Conservation (phyloP, 2,329 filamentous ascomycete species). For the Annulohypoxylon truncatum region DNA sequence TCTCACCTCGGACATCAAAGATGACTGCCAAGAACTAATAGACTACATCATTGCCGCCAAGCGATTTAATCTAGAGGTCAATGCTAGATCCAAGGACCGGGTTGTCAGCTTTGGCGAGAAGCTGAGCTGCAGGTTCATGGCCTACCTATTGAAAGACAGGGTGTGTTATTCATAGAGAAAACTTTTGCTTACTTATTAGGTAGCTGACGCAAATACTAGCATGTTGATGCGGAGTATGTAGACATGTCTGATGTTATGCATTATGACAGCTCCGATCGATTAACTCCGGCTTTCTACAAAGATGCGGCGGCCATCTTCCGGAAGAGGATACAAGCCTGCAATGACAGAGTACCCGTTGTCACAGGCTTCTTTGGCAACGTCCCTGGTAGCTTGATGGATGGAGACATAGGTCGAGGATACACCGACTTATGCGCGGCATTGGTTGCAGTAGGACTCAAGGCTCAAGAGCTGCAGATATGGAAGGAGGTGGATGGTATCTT, state of each 20-base stretch:
- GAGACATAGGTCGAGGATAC: slow-evolving; percentile 92
- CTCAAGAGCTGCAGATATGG: slow-evolving; percentile 94
- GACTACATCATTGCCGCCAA: slow-evolving; percentile 76
- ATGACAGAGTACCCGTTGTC: slow-evolving; percentile 77
- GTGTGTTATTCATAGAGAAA: slow-evolving; percentile 52
- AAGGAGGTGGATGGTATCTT: slow-evolving; percentile 99
- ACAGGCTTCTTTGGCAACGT: slow-evolving; percentile 97
- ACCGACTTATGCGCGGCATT: slow-evolving; percentile 96
- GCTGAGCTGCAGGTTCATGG: slow-evolving; percentile 92
- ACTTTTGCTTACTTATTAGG: neutral
- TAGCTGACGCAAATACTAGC: slow-evolving; percentile 59
- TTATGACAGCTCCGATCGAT: slow-evolving; percentile 67
- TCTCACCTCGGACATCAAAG: slow-evolving; percentile 75
- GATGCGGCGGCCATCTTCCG: slow-evolving; percentile 70
- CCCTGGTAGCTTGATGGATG: slow-evolving; percentile 87
- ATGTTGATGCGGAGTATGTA: slow-evolving; percentile 88
- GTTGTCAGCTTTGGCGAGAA: slow-evolving; percentile 97
- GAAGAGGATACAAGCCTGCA: slow-evolving; percentile 73
- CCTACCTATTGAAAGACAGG: slow-evolving; percentile 81
- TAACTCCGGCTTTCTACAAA: slow-evolving; percentile 78
- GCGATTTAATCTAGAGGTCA: slow-evolving; percentile 79
- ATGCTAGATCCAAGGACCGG: slow-evolving; percentile 82
- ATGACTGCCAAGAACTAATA: slow-evolving; percentile 82
- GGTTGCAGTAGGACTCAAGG: slow-evolving; percentile 87
- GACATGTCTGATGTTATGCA: slow-evolving; percentile 87